These are phyloP conservation scores for Nicotiana knightiana DNA, from an alignment of 257 asterid genomes.

Conservation along the genomic window DNA sequence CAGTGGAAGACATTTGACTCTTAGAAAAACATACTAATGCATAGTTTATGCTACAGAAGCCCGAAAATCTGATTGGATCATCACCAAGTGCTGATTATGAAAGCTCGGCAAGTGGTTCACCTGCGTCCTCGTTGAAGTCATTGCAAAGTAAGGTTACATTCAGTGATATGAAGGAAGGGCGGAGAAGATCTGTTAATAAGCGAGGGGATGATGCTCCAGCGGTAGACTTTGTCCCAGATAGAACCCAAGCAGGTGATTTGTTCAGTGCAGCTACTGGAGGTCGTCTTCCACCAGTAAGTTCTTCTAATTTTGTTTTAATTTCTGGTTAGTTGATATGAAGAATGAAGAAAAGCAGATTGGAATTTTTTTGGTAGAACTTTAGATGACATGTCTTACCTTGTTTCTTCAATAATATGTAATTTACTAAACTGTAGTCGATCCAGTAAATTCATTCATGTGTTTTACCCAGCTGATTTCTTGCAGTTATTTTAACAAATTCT, in stretches of 20 bases:
- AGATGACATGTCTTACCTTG: not conserved
- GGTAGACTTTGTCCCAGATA: constrained; percentile 42
- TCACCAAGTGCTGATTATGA: constrained; percentile 48
- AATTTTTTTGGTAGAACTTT: not conserved
- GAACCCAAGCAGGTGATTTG: constrained; percentile 82
- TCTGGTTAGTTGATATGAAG: not conserved
- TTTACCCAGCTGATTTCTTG: not conserved
- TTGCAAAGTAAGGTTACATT: constrained; percentile 37
- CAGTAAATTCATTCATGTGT: not conserved
- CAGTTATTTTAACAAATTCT: not conserved
- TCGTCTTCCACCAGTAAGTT: constrained; percentile 54
- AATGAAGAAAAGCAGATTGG: not conserved
- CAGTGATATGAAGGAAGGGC: constrained; percentile 50
- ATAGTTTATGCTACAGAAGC: constrained; percentile 48
- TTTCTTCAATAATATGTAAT: not conserved
- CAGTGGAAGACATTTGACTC: not conserved
- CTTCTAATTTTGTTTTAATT: constrained; percentile 7
- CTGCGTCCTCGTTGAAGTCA: constrained; percentile 58
- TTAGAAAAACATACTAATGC: not conserved
- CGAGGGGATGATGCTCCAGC: constrained; percentile 34
- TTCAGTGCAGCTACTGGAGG: constrained; percentile 56
- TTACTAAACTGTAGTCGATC: not conserved
- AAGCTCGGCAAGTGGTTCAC: constrained; percentile 62
- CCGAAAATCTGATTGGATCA: constrained; percentile 34
- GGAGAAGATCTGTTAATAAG: constrained; percentile 58